A percentile compares a stretch with the other conserved stretches of the same genome.
Conservation (phyloP, 2,329 filamentous ascomycete species). For the Talaromyces sp. region DNA sequence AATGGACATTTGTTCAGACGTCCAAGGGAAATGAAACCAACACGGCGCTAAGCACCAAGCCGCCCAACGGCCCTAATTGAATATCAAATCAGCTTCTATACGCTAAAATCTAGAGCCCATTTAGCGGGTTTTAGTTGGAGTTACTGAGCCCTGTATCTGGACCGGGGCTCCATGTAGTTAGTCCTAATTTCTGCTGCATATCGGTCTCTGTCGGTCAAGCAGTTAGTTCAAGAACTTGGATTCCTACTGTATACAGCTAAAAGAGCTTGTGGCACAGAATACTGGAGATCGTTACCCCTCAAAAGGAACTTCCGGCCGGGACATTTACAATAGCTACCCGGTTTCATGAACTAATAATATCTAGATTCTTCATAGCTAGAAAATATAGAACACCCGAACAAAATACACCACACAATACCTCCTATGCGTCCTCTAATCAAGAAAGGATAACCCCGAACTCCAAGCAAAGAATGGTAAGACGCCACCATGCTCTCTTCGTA, state of each 20-base stretch:
- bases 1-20: neutral
- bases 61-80: neutral
- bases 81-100: neutral
- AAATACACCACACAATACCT: neutral
- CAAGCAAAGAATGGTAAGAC: constrained; percentile 11
- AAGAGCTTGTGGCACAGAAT: neutral
- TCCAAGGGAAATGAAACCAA: neutral
- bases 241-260: neutral
- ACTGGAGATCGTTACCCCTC: neutral
- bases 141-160: neutral
- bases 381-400: neutral
- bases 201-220: neutral
- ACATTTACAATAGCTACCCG: neutral
- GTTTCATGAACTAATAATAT: neutral
- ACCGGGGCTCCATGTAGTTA: too few relatives aligned
- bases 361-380: neutral
- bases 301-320: neutral
- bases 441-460: constrained; percentile 10
- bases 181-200: neutral
- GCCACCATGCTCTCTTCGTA: constrained; percentile 14
- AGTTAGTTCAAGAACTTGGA: neutral
- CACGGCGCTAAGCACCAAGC: neutral
- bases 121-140: neutral
- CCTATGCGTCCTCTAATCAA: constrained; percentile 6
- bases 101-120: neutral